phyloP scores from a whole-genome alignment of 148 eudicot species.

The Pouteria glomerata region DNA sequence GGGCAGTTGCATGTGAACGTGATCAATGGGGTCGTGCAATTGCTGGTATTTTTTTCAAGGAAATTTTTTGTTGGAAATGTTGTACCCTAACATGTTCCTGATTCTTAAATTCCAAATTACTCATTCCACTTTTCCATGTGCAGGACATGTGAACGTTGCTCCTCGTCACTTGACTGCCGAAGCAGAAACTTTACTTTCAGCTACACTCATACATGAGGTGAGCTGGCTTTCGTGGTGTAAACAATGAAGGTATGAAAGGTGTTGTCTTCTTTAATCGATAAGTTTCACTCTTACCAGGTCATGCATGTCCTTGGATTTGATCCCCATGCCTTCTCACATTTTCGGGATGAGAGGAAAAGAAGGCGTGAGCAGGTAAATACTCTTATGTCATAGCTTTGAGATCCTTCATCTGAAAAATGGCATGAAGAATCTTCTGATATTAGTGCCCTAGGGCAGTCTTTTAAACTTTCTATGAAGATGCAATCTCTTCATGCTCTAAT shows the following conservation, averaged over 20 bases:
- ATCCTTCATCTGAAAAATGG: background rate
- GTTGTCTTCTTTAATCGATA: conserved; percentile 7
- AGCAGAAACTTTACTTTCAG: conserved; percentile 92
- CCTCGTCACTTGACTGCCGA: conserved; percentile 98
- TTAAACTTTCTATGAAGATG: too few species aligned
- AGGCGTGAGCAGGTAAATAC: conserved; percentile 70
- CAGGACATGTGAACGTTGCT: conserved; percentile 99
- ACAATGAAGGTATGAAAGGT: background rate
- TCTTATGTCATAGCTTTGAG: background rate
- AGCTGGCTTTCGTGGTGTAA: conserved; percentile 9
- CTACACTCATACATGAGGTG: conserved; percentile 96
- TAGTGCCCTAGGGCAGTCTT: background rate
- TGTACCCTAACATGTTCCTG: background rate
- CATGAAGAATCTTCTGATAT: background rate
- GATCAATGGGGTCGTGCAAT: conserved; percentile 99
- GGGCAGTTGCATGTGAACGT: conserved; percentile 99
- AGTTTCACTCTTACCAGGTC: conserved; percentile 40
- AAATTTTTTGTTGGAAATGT: background rate
- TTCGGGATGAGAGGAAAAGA: conserved; percentile 95
- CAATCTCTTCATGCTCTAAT: too few species aligned
- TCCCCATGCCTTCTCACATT: conserved; percentile 98
- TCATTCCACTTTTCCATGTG: conserved; percentile 9
- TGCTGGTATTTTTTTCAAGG: conserved; percentile 54
- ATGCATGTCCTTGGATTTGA: conserved; percentile 99
- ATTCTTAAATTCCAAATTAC: background rate